A percentile compares a stretch with the other conserved stretches of the same genome.
Evolutionary conservation across 148 eudicot species (phyloP).

Genomic region (Rhododendron simsii): DNA sequence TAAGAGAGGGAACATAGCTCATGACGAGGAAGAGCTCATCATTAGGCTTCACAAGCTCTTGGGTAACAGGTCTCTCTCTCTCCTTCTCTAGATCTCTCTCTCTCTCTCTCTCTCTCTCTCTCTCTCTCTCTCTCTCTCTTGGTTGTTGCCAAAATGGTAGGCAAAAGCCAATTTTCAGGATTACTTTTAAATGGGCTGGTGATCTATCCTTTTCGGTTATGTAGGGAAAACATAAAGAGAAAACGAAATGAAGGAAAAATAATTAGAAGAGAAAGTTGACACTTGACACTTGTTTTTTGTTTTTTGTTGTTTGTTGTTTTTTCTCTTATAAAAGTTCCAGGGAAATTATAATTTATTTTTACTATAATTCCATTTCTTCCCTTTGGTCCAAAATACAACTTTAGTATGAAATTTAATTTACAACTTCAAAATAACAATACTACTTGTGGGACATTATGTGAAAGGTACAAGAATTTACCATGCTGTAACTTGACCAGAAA

Average conservation of each 20-base stretch:
- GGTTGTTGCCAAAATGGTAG: background rate
- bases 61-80: conserved; percentile 5
- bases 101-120: background rate
- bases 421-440: too few relatives aligned
- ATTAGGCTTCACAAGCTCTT: conserved; percentile 3
- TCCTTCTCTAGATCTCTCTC: too few relatives aligned
- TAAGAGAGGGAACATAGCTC: background rate
- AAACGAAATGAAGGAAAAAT: background rate
- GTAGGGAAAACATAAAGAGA: background rate
- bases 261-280: background rate
- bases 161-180: background rate
- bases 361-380: background rate
- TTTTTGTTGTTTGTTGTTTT: too few relatives aligned
- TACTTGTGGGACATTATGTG: background rate
- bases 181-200: background rate
- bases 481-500: background rate
- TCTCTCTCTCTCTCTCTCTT: too few relatives aligned
- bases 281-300: background rate
- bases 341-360: too few relatives aligned
- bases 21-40: background rate
- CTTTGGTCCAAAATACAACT: background rate
- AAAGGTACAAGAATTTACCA: background rate
- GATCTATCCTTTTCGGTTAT: background rate
- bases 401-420: too few relatives aligned
- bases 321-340: too few relatives aligned